Evolutionary conservation across 768 basidiomycete species (phyloP).

Genomic region (Trichaptum fuscoviolaceum): DNA sequence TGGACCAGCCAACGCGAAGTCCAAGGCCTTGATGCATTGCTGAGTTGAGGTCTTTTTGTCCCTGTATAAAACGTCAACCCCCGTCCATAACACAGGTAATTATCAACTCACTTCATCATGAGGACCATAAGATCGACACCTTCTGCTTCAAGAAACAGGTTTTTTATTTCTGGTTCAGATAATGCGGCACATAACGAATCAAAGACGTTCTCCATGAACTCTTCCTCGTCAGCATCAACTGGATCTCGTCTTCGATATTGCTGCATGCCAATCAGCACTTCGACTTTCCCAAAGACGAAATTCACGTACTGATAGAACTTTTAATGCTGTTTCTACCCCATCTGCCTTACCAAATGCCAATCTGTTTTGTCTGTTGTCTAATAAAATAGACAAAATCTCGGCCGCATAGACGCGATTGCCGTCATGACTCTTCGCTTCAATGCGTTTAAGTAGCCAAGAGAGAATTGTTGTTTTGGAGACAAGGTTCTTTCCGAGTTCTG

Average conservation of each 20-base stretch:
- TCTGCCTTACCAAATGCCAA: slow-evolving; percentile 63
- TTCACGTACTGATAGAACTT: slow-evolving; percentile 66
- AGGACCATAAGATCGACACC: slow-evolving; percentile 97
- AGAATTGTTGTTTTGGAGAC: slow-evolving; percentile 72
- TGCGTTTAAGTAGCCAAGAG: slow-evolving; percentile 72
- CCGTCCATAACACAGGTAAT: not conserved
- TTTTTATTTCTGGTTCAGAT: slow-evolving; percentile 72
- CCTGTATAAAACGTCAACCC: slow-evolving; percentile 35
- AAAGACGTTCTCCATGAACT: slow-evolving; percentile 98
- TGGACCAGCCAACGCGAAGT: slow-evolving; percentile 82
- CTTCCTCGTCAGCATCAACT: slow-evolving; percentile 79
- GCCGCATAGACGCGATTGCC: slow-evolving; percentile 93
- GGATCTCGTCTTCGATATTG: slow-evolving; percentile 88
- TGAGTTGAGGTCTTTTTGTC: slow-evolving; percentile 79
- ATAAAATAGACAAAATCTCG: slow-evolving; percentile 89
- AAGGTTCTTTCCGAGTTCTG: slow-evolving; percentile 63
- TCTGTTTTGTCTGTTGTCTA: slow-evolving; percentile 65
- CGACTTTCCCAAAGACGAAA: slow-evolving; percentile 12
- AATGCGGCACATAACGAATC: slow-evolving; percentile 85
- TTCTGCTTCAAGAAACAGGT: slow-evolving; percentile 80
- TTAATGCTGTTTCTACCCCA: slow-evolving; percentile 73
- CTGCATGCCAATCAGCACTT: slow-evolving; percentile 33
- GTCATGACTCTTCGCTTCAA: slow-evolving; percentile 68
- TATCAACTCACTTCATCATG: slow-evolving; percentile 79
- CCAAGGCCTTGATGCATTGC: slow-evolving; percentile 84